These are phyloP conservation scores for Mucor lusitanicus DNA, from an alignment of 371 early-diverging fungal genomes.

Conservation along the genomic window DNA sequence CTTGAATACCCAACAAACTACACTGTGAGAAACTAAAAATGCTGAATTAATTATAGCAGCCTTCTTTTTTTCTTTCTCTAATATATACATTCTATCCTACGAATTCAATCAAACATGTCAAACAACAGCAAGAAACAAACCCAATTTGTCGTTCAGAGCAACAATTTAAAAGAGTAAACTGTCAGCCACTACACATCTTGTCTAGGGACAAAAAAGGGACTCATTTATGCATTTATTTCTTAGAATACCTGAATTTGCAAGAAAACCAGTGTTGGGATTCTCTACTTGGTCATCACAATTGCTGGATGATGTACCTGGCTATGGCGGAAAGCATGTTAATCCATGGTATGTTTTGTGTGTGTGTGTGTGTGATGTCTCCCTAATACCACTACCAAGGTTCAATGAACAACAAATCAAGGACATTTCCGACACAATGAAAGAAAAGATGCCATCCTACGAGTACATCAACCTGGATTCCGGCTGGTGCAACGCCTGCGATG, in stretches of 20 bases:
- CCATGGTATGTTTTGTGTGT: conserved; percentile 12
- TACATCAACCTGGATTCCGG: conserved; percentile 53
- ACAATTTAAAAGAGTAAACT: neutral
- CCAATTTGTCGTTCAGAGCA: neutral
- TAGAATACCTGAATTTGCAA: conserved; percentile 32
- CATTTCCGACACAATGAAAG: conserved; percentile 40
- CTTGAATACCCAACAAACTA: neutral
- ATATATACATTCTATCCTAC: neutral
- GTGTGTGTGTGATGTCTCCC: neutral
- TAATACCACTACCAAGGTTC: conserved; percentile 23
- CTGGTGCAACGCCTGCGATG: conserved; percentile 44
- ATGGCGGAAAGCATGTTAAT: conserved; percentile 36
- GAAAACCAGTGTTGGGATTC: conserved; percentile 43
- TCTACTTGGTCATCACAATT: conserved; percentile 53
- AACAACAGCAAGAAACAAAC: neutral
- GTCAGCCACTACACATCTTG: neutral
- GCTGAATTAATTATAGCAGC: neutral
- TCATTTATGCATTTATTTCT: neutral
- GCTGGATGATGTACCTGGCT: conserved; percentile 44
- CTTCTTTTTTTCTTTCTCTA: neutral
- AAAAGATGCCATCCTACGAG: conserved; percentile 42
- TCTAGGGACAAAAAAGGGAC: too few relatives aligned
- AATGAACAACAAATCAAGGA: conserved; percentile 28
- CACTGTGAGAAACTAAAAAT: neutral
- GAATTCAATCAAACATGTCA: neutral